phyloP scores from a whole-genome alignment of 257 asterid genomes.

The Solanum lignicaule region DNA sequence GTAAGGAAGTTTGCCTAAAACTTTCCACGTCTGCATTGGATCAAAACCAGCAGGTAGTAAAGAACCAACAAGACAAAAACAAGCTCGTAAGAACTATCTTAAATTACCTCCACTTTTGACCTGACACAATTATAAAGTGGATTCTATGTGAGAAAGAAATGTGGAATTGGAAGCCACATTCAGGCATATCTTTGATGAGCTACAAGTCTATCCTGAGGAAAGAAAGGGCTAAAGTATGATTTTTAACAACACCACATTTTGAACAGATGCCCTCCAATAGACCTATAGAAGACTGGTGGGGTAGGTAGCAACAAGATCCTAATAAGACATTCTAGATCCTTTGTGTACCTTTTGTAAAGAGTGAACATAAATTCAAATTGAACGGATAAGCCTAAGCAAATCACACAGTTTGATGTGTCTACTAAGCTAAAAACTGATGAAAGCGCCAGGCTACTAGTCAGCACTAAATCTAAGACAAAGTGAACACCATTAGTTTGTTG shows the following conservation, averaged over 20 bases:
- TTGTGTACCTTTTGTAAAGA: neutral
- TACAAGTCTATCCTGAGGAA: neutral
- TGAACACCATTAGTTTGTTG: neutral
- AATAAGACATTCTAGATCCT: neutral
- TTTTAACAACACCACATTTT: neutral
- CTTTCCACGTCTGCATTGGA: constrained; percentile 67
- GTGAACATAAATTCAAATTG: neutral
- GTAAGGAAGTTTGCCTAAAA: constrained; percentile 81
- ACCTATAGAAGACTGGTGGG: neutral
- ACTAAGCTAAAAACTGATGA: neutral
- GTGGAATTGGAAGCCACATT: neutral
- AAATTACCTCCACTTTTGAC: neutral
- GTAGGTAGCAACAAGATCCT: neutral
- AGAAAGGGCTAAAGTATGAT: neutral
- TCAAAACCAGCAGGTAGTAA: constrained; percentile 5
- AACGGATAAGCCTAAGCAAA: neutral
- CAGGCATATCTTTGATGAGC: neutral
- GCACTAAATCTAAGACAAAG: neutral
- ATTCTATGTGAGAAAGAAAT: neutral
- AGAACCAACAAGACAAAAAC: neutral
- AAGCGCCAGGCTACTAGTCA: neutral
- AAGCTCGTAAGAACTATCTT: neutral
- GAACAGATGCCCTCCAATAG: neutral
- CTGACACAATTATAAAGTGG: neutral
- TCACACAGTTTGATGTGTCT: neutral